Conservation (phyloP, 1,139 yeast species). For the Hemisphaericaspora xylanilytica region DNA sequence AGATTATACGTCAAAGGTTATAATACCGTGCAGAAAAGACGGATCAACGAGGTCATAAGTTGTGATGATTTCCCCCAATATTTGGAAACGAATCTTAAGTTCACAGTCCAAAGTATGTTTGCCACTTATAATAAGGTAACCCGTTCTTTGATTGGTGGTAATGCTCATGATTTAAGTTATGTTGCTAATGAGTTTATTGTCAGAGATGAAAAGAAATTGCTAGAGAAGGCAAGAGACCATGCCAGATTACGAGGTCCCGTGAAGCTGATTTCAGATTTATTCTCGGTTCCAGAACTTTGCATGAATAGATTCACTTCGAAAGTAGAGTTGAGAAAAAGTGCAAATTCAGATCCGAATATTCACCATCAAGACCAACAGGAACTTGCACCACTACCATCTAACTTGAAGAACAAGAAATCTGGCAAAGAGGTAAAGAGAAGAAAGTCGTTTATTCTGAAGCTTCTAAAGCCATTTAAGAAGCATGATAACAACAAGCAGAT, state of each 20-base stretch:
- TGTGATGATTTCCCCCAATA: conserved; percentile 21
- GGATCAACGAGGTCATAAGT: conserved; percentile 24
- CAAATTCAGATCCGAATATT: background rate
- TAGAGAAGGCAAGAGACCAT: conserved; percentile 5
- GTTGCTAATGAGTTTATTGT: conserved; percentile 15
- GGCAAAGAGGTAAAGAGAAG: conserved; percentile 2
- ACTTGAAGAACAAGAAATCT: background rate
- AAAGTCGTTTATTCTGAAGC: conserved; percentile 4
- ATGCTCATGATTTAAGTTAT: conserved; percentile 24
- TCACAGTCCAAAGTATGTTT: conserved; percentile 21
- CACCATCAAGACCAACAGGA: background rate
- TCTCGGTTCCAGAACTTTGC: conserved; percentile 9
- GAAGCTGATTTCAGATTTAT: conserved; percentile 5
- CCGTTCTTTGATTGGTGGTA: conserved; percentile 22
- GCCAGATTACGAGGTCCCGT: conserved; percentile 2
- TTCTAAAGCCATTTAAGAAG: conserved; percentile 4
- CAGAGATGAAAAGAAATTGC: conserved; percentile 6
- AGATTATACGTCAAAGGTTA: conserved; percentile 30
- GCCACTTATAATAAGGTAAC: conserved; percentile 24
- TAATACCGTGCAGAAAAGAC: conserved; percentile 23
- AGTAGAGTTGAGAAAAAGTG: background rate
- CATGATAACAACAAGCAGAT: background rate
- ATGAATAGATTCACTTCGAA: conserved; percentile 1
- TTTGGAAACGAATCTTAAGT: conserved; percentile 23
- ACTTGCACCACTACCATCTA: background rate